These are phyloP conservation scores for Ziziphus jujuba DNA, from an alignment of 306 rosid species.

Conservation along the genomic window DNA sequence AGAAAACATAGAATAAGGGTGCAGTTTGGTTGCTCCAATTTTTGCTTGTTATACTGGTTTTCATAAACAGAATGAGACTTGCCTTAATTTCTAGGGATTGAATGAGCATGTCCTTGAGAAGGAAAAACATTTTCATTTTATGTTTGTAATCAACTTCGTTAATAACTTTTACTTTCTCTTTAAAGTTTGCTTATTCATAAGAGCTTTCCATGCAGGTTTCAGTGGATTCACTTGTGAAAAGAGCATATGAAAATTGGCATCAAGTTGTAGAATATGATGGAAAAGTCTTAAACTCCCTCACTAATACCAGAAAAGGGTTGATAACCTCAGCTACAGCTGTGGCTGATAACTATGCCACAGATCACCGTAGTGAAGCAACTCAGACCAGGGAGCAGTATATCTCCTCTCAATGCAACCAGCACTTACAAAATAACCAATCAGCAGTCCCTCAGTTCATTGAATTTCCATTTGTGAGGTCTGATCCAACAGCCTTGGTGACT, in stretches of 20 bases:
- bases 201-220: slow-evolving; percentile 47
- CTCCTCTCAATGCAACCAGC: slow-evolving; percentile 34
- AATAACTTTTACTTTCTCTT: no score
- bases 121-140: no score
- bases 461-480: slow-evolving; percentile 45
- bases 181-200: neutral
- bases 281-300: slow-evolving; percentile 47
- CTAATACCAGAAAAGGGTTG: slow-evolving; percentile 32
- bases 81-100: no score
- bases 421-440: neutral
- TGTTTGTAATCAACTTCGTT: no score
- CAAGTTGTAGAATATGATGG: slow-evolving; percentile 78
- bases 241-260: slow-evolving; percentile 86
- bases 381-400: slow-evolving; percentile 44
- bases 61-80: no score
- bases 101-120: no score
- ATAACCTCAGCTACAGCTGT: slow-evolving; percentile 33
- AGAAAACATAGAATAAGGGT: no score
- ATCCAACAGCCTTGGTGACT: slow-evolving; percentile 40
- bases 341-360: slow-evolving; percentile 25
- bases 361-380: slow-evolving; percentile 35
- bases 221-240: slow-evolving; percentile 73
- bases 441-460: slow-evolving; percentile 37
- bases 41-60: no score
- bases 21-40: no score